Evolutionary conservation across 176 grass and related monocot genomes (phyloP).

Genomic region (Poa pratensis): DNA sequence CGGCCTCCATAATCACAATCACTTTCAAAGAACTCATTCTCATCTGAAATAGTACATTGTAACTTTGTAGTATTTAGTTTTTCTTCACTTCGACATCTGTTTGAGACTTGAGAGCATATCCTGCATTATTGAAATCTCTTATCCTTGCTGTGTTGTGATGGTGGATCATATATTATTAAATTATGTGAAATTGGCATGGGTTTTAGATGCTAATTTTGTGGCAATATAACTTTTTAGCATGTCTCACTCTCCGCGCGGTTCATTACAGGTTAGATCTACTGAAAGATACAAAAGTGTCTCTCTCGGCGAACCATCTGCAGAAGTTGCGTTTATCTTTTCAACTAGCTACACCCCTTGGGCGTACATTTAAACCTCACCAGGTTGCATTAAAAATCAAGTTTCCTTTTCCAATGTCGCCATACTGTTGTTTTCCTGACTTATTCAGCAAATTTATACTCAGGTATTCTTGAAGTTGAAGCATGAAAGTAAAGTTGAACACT

Average conservation of each 20-base stretch:
- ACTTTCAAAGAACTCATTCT: conserved; percentile 29
- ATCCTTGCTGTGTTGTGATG: background rate
- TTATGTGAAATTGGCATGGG: background rate
- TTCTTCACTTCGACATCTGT: background rate
- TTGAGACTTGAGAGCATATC: conserved; percentile 5
- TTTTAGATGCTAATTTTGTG: conserved; percentile 1
- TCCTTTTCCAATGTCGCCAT: conserved; percentile 17
- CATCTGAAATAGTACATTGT: background rate
- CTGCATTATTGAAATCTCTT: background rate
- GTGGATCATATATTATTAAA: background rate
- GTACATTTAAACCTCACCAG: conserved; percentile 93
- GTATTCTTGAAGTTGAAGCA: conserved; percentile 89
- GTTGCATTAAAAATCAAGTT: conserved; percentile 44
- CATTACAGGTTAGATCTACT: conserved; percentile 85
- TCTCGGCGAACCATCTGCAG: conserved; percentile 91
- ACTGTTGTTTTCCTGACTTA: conserved; percentile 35
- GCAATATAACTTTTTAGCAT: conserved; percentile 13
- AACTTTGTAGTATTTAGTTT: background rate
- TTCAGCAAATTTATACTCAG: conserved; percentile 54
- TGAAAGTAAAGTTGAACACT: conserved; percentile 91
- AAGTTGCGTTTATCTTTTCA: conserved; percentile 81
- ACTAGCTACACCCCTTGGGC: conserved; percentile 73
- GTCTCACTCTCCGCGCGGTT: conserved; percentile 33
- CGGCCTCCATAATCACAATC: background rate
- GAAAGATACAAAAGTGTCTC: conserved; percentile 59